phyloP scores from a whole-genome alignment of 129 eudicot genomes.

The Flaveria sonorensis region DNA sequence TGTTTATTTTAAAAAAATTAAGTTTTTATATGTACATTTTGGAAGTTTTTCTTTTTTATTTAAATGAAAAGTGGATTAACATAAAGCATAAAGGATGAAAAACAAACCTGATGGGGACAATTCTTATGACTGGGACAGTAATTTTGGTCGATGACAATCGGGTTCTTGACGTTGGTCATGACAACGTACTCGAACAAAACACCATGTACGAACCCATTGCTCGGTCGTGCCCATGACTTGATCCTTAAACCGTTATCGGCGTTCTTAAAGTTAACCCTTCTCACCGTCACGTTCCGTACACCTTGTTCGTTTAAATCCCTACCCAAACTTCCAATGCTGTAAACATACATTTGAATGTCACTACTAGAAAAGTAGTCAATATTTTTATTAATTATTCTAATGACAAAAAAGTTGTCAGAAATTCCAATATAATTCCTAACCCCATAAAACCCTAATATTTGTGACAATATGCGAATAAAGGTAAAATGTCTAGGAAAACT shows the following conservation, averaged over 20 bases:
- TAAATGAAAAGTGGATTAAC: too few relatives aligned
- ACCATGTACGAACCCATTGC: constrained; percentile 49
- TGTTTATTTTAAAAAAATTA: too few relatives aligned
- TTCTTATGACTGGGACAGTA: constrained; percentile 47
- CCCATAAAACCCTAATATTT: too few relatives aligned
- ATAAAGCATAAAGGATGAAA: too few relatives aligned
- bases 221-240: constrained; percentile 64
- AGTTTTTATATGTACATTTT: too few relatives aligned
- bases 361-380: background rate
- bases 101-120: constrained; percentile 37
- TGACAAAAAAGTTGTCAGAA: too few relatives aligned
- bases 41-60: too few relatives aligned
- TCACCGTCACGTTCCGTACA: constrained; percentile 65
- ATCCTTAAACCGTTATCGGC: constrained; percentile 61
- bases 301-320: constrained; percentile 51
- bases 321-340: constrained; percentile 69
- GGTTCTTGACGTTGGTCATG: constrained; percentile 58
- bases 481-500: too few relatives aligned
- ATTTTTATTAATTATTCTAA: too few relatives aligned
- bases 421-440: too few relatives aligned
- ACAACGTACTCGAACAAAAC: constrained; percentile 45
- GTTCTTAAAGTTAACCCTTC: constrained; percentile 41
- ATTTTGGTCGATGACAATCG: constrained; percentile 61
- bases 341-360: background rate
- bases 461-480: too few relatives aligned